Evolutionary conservation across 257 asterid species (phyloP), one percentile per base, ranked within the genome.

Genomic region (Scutellaria baicalensis): DNA sequence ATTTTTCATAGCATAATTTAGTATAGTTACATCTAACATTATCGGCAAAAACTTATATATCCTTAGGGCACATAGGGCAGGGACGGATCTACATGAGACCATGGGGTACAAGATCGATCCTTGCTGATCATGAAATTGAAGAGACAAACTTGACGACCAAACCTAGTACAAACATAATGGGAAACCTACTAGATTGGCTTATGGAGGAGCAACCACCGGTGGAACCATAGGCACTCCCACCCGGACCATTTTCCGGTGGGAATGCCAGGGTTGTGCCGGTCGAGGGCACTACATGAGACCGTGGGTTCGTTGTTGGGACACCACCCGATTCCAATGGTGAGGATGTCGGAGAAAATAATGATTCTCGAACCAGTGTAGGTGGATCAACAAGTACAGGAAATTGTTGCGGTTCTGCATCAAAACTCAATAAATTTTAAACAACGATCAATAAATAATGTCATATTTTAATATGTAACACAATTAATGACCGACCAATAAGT

Each of bases 241-340:
- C 27, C 4, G 99, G 99, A n/a, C 93, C 97, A 67, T 85, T 69
- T 13, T 89, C 89, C 16, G 99, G 95, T 8, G 95, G 88, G 59
- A 84, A 79, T 64, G 85, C 95, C 14, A 72, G 14, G 45, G n/a
- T 70, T 7, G 81, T 79, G 14, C 91, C 84, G 4, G 96, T 50
- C 13, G 93, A 78, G 33, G 97, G 96, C 65, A 86, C 87, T 8
- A 79, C 84, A 27, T 3, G 33, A 0, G 90, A 70, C 48, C 56
- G 64, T 0, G 97, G 93, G 59, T 63, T 75, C 0, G 69, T 52
- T 7, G 80, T 14, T 59, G 96, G 96, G 43, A 87, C 65, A 51
- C 97, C 95, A 2, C 96, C 92, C 4, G 82, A 50, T 64, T 81
- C 90, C 2, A 85, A 73, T 20, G 99, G 99, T 18, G 97, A 78